These are phyloP conservation scores for Drosera capensis DNA, from an alignment of 148 eudicot species.

Conservation along the genomic window DNA sequence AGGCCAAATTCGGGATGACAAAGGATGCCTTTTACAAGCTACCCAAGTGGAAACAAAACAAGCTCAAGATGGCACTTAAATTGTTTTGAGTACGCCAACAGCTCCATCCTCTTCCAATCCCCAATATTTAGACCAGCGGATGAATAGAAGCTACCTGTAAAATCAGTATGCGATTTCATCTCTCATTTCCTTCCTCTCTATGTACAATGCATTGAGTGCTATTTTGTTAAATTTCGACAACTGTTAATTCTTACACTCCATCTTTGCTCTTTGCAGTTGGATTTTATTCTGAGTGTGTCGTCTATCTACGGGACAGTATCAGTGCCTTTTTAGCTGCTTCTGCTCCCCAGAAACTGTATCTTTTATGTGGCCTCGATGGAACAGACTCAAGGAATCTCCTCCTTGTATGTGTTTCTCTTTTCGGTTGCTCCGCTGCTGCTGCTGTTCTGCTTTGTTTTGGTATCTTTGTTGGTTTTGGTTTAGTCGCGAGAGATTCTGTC, in stretches of 20 bases:
- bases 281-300: slow-evolving; percentile 1
- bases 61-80: slow-evolving; percentile 69
- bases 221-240: no score
- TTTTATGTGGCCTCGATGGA: slow-evolving; percentile 11
- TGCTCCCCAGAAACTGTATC: slow-evolving; percentile 35
- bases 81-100: slow-evolving; percentile 31
- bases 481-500: slow-evolving; percentile 31
- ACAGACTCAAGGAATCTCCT: slow-evolving; percentile 16
- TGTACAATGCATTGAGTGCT: no score
- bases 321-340: slow-evolving; percentile 73
- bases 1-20: slow-evolving; percentile 70
- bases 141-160: not conserved
- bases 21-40: slow-evolving; percentile 72
- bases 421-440: not conserved
- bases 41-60: slow-evolving; percentile 97
- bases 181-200: no score
- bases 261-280: not conserved
- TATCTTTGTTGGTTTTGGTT: slow-evolving; percentile 3
- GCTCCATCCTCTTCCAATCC: not conserved
- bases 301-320: slow-evolving; percentile 32
- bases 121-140: not conserved
- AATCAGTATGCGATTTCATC: not conserved
- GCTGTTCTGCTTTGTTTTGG: slow-evolving; percentile 7
- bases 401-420: slow-evolving; percentile 5
- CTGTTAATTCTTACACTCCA: not conserved